Conservation (phyloP, 805 yeast genomes). For the Wickerhamiella domercqiae region DNA sequence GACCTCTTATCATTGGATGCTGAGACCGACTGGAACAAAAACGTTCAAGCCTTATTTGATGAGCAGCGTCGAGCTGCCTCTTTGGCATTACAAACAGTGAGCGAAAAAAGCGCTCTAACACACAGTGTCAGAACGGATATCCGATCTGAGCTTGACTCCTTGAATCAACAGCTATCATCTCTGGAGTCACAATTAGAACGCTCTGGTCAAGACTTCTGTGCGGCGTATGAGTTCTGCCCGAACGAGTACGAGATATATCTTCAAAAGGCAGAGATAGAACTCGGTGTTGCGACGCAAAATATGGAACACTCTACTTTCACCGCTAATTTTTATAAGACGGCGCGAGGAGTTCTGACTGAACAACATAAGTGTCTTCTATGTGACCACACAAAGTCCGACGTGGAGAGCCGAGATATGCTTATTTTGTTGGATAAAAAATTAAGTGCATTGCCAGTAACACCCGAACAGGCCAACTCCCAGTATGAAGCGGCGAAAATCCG, state of each 20-base stretch:
- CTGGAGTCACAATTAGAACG: neutral
- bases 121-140: no score
- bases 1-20: neutral
- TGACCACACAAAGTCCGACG: constrained; percentile 41
- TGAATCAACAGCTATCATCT: neutral
- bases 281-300: constrained; percentile 45
- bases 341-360: constrained; percentile 44
- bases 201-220: neutral
- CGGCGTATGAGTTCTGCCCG: neutral
- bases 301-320: constrained; percentile 56
- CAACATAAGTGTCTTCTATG: constrained; percentile 50
- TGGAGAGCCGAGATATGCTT: constrained; percentile 15
- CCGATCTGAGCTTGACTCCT: neutral
- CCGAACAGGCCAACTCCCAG: constrained; percentile 25
- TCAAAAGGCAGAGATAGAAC: constrained; percentile 37
- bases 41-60: neutral
- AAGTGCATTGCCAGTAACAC: constrained; percentile 22
- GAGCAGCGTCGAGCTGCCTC: neutral
- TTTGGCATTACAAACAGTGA: no score
- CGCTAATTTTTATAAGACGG: constrained; percentile 51
- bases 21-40: neutral
- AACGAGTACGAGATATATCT: constrained; percentile 27
- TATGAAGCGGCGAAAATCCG: constrained; percentile 10
- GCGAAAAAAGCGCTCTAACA: no score
- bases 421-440: constrained; percentile 21